Conservation (phyloP, 441 rosid species). For the Daphne laureola region DNA sequence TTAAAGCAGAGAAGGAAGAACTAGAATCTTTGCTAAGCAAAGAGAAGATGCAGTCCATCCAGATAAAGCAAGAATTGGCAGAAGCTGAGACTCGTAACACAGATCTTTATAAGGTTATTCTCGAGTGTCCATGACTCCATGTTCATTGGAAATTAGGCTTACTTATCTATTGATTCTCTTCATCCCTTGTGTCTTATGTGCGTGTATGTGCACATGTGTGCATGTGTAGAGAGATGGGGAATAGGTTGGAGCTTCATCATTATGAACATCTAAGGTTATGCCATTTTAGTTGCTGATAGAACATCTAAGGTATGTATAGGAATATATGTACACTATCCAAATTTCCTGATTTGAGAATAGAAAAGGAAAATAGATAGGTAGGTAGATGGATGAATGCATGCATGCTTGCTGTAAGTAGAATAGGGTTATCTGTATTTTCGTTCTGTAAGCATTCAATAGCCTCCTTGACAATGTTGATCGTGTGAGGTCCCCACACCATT, state of each 20-base stretch:
- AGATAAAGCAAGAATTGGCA: constrained; percentile 65
- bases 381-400: too few species aligned
- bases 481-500: not conserved
- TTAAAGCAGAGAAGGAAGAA: constrained; percentile 78
- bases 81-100: constrained; percentile 75
- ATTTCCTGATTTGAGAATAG: too few species aligned
- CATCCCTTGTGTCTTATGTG: not conserved
- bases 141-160: not conserved
- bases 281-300: too few species aligned
- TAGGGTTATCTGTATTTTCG: too few species aligned
- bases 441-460: too few species aligned
- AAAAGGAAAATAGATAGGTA: too few species aligned
- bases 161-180: not conserved
- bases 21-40: constrained; percentile 60
- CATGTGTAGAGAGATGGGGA: not conserved
- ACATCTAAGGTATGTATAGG: too few species aligned
- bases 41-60: constrained; percentile 64
- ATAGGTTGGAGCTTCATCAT: too few species aligned
- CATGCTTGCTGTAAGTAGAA: too few species aligned
- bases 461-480: too few species aligned
- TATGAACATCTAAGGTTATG: too few species aligned
- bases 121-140: constrained; percentile 2
- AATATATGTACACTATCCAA: too few species aligned
- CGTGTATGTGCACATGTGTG: not conserved
- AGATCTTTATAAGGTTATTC: constrained; percentile 74